A percentile compares a stretch with the other conserved stretches of the same genome.
phyloP scores from a whole-genome alignment of 2,329 filamentous ascomycete species.

The Colletotrichum trifolii region DNA sequence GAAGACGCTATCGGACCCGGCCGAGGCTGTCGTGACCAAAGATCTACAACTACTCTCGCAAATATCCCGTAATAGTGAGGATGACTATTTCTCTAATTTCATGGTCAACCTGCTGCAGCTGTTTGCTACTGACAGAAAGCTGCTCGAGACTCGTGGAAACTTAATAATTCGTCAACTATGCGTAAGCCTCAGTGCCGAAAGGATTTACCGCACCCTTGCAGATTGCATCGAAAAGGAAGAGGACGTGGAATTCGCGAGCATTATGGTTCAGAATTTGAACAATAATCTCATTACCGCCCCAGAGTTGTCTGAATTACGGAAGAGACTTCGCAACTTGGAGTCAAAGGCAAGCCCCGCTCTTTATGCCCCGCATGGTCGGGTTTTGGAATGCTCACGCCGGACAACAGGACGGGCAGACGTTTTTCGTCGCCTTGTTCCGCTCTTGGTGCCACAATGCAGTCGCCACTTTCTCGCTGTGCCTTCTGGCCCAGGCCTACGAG shows the following conservation, averaged over 20 bases:
- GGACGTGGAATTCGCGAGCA: conserved; percentile 97
- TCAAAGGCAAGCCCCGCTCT: conserved; percentile 68
- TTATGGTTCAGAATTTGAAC: conserved; percentile 99
- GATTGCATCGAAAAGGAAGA: conserved; percentile 98
- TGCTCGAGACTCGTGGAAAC: conserved; percentile 93
- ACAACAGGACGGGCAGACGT: conserved; percentile 85
- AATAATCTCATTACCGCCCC: conserved; percentile 99
- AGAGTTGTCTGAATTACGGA: conserved; percentile 89
- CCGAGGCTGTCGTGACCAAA: conserved; percentile 94
- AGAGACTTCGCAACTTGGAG: conserved; percentile 89
- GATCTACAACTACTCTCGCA: conserved; percentile 94
- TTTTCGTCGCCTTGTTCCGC: conserved; percentile 93
- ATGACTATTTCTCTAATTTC: conserved; percentile 97
- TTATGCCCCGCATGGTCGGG: background rate
- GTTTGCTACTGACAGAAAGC: conserved; percentile 91
- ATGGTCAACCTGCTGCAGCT: conserved; percentile 97
- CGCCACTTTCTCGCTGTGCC: conserved; percentile 93
- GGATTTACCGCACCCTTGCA: conserved; percentile 94
- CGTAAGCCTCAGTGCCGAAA: conserved; percentile 89
- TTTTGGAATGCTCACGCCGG: background rate
- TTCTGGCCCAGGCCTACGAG: conserved; percentile 96
- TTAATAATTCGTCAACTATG: conserved; percentile 96
- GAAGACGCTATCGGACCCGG: conserved; percentile 95
- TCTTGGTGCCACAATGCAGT: conserved; percentile 99
- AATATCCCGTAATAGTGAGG: conserved; percentile 95